phyloP scores from a whole-genome alignment of 2,329 filamentous ascomycete species.

The Fusarium brevicatenulatum region DNA sequence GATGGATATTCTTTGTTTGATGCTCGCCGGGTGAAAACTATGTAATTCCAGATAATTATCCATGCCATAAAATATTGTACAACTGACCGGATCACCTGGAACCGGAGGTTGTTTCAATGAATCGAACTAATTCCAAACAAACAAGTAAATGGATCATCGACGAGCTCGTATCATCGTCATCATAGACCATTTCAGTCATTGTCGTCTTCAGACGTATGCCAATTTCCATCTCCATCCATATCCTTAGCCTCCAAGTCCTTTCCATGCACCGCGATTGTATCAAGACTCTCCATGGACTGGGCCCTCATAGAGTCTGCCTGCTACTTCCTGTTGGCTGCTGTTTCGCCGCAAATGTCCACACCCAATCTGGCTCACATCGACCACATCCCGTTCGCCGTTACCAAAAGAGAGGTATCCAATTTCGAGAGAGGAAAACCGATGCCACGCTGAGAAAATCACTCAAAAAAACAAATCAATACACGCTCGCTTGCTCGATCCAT shows the following conservation, averaged over 20 bases:
- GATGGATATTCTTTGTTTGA: conserved; percentile 27
- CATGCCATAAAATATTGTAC: conserved; percentile 35
- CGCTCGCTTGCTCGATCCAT: conserved; percentile 52
- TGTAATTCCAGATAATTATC: conserved; percentile 20
- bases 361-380: conserved; percentile 5
- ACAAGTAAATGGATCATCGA: conserved; percentile 41
- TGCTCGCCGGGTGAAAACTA: conserved; percentile 24
- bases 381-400: conserved; percentile 35
- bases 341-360: conserved; percentile 33
- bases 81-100: conserved; percentile 41
- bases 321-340: conserved; percentile 38
- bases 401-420: conserved; percentile 41
- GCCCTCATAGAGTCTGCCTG: conserved; percentile 41
- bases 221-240: conserved; percentile 30
- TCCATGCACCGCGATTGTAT: conserved; percentile 32
- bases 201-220: conserved; percentile 34
- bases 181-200: conserved; percentile 43
- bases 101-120: conserved; percentile 36
- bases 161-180: conserved; percentile 43
- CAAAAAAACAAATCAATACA: conserved; percentile 47
- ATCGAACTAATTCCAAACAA: conserved; percentile 33
- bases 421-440: conserved; percentile 39
- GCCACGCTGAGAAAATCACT: conserved; percentile 46
- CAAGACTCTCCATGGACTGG: conserved; percentile 41
- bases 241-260: conserved; percentile 1